Percentiles rank a stretch among this genome's conserved stretches.
Conservation (phyloP, 73 alveolate species). For the Diophrys appendiculata region DNA sequence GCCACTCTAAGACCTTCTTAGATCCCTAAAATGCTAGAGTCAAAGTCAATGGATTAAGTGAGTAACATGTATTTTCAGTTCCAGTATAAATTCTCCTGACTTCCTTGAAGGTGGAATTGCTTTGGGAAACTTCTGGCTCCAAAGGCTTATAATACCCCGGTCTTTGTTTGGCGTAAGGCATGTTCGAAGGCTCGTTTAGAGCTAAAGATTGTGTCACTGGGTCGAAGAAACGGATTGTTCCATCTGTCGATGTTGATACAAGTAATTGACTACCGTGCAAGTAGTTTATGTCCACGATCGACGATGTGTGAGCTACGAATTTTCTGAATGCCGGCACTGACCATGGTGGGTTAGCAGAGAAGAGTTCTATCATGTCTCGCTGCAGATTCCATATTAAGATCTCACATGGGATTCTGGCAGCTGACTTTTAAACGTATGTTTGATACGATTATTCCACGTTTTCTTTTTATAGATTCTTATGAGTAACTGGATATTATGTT, state of each 20-base stretch:
- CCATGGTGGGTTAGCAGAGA: conserved; percentile 65
- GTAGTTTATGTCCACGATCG: conserved; percentile 44
- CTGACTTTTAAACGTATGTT: neutral
- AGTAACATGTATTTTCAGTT: conserved; percentile 31
- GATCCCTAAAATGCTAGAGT: neutral
- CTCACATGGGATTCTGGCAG: conserved; percentile 17
- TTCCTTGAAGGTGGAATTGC: conserved; percentile 35
- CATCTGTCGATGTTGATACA: conserved; percentile 38
- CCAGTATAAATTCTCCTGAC: conserved; percentile 50
- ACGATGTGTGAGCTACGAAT: conserved; percentile 52
- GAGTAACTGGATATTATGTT: conserved; percentile 34
- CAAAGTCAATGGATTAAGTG: conserved; percentile 25
- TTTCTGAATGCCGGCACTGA: conserved; percentile 26
- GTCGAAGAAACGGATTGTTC: conserved; percentile 51
- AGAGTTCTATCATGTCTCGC: conserved; percentile 61
- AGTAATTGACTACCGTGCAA: conserved; percentile 31
- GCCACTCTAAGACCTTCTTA: conserved; percentile 43
- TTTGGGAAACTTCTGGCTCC: conserved; percentile 24
- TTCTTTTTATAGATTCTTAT: conserved; percentile 21
- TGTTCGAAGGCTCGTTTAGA: conserved; percentile 52
- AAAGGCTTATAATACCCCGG: conserved; percentile 63
- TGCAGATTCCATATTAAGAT: conserved; percentile 57
- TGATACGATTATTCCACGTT: neutral
- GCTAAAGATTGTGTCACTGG: conserved; percentile 35
- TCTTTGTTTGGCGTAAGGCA: conserved; percentile 43